A percentile compares a stretch with the other conserved stretches of the same genome.
Conservation (phyloP, 2,329 filamentous ascomycete species). For the Didymella pinodella region DNA sequence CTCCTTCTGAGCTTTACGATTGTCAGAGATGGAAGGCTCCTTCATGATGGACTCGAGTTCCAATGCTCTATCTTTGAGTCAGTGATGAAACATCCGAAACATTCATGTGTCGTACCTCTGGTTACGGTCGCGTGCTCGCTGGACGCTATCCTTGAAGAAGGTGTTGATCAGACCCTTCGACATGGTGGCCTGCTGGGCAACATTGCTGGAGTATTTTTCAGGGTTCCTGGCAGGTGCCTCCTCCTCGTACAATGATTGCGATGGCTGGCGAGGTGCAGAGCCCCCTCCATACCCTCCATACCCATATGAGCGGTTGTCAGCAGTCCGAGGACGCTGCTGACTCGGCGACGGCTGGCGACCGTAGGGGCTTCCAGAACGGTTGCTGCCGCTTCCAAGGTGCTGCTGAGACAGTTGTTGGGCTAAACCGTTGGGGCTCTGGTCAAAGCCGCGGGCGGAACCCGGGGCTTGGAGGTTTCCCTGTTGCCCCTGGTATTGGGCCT, state of each 20-base stretch:
- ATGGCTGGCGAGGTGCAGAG: slow-evolving; percentile 68
- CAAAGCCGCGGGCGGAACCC: slow-evolving; percentile 62
- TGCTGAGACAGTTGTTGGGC: slow-evolving; percentile 98
- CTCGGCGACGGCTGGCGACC: slow-evolving; percentile 71
- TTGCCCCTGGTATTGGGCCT: slow-evolving; percentile 59
- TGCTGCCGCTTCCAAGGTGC: slow-evolving; percentile 75
- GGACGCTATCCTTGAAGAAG: slow-evolving; percentile 99
- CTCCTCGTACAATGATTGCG: slow-evolving; percentile 63
- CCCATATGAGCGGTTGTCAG: slow-evolving; percentile 68
- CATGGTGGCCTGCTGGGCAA: slow-evolving; percentile 74
- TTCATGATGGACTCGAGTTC: slow-evolving; percentile 88
- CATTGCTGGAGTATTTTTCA: slow-evolving; percentile 86
- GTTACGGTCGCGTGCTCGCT: slow-evolving; percentile 93
- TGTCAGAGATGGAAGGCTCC: slow-evolving; percentile 76
- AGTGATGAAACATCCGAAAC: slow-evolving; percentile 9
- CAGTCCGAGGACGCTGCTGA: slow-evolving; percentile 83
- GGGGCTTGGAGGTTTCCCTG: slow-evolving; percentile 58
- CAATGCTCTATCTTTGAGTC: slow-evolving; percentile 71
- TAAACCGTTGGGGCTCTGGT: slow-evolving; percentile 87
- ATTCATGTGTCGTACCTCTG: slow-evolving; percentile 70
- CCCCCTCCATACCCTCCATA: slow-evolving; percentile 74
- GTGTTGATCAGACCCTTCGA: slow-evolving; percentile 71
- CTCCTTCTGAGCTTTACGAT: slow-evolving; percentile 84
- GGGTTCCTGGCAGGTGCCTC: slow-evolving; percentile 80
- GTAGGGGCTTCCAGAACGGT: slow-evolving; percentile 72